A percentile compares a stretch with the other conserved stretches of the same genome.
phyloP scores from a whole-genome alignment of 2,329 filamentous ascomycete species.

The Ustilaginoidea virens region DNA sequence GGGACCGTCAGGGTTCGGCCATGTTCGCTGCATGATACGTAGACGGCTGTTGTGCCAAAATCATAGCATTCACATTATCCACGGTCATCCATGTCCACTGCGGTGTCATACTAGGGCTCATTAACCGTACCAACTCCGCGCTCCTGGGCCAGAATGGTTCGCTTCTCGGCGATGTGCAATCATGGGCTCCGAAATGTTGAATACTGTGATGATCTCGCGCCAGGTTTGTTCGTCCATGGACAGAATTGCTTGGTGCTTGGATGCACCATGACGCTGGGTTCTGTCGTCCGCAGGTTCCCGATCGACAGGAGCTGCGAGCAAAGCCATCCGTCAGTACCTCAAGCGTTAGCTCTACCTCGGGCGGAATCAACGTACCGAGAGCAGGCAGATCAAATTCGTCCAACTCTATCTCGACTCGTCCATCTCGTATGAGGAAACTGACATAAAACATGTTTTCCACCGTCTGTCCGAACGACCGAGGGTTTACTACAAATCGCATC shows the following conservation, averaged over 20 bases:
- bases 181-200: conserved; percentile 62
- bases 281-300: conserved; percentile 31
- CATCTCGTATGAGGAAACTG: conserved; percentile 85
- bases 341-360: too few relatives aligned
- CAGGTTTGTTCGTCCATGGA: conserved; percentile 76
- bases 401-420: conserved; percentile 55
- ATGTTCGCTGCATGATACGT: too few relatives aligned
- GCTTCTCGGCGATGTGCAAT: conserved; percentile 67
- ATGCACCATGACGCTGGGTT: conserved; percentile 31
- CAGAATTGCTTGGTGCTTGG: conserved; percentile 75
- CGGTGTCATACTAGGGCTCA: too few relatives aligned
- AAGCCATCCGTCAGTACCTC: neutral
- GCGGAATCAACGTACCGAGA: conserved; percentile 64
- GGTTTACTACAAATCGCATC: conserved; percentile 82
- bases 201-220: conserved; percentile 60
- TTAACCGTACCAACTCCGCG: conserved; percentile 51
- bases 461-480: conserved; percentile 79
- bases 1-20: too few relatives aligned
- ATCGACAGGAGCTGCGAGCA: conserved; percentile 17
- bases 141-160: conserved; percentile 32
- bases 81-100: neutral
- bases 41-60: too few relatives aligned
- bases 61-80: too few relatives aligned
- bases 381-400: conserved; percentile 66
- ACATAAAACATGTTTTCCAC: conserved; percentile 96